Conservation (phyloP, 305 asterid genomes). For the Euphrasia arctica region DNA sequence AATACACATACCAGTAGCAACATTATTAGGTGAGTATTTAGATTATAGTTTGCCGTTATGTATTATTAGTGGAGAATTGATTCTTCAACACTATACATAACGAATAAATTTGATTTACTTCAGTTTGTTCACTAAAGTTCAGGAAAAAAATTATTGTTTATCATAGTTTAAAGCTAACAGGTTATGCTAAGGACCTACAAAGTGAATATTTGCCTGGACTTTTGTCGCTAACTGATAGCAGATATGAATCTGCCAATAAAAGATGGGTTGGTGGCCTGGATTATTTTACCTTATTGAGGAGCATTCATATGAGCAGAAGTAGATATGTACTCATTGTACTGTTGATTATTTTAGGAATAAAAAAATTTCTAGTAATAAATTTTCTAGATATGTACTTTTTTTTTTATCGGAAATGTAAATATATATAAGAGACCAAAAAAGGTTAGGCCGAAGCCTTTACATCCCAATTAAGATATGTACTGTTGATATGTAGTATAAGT, state of each 20-base stretch:
- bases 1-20: slow-evolving; percentile 3
- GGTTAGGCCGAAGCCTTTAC: too few relatives aligned
- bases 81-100: slow-evolving; percentile 10
- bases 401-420: too few relatives aligned
- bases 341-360: background rate
- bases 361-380: background rate
- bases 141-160: background rate
- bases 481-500: too few relatives aligned
- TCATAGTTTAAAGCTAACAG: slow-evolving; percentile 2
- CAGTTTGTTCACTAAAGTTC: background rate
- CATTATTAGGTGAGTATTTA: slow-evolving; percentile 14
- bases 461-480: too few relatives aligned
- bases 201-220: background rate
- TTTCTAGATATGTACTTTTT: too few relatives aligned
- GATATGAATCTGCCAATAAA: background rate
- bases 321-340: background rate
- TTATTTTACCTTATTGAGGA: slow-evolving; percentile 4
- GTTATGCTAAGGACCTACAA: slow-evolving; percentile 13
- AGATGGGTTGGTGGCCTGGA: background rate
- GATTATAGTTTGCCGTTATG: slow-evolving; percentile 2
- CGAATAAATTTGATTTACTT: background rate
- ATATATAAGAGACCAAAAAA: too few relatives aligned
- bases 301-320: background rate
- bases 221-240: background rate
- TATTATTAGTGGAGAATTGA: slow-evolving; percentile 12